A percentile compares a stretch with the other conserved stretches of the same genome.
Conservation (phyloP, 2,329 filamentous ascomycete genomes). For the Xylariomycetidae sp. region DNA sequence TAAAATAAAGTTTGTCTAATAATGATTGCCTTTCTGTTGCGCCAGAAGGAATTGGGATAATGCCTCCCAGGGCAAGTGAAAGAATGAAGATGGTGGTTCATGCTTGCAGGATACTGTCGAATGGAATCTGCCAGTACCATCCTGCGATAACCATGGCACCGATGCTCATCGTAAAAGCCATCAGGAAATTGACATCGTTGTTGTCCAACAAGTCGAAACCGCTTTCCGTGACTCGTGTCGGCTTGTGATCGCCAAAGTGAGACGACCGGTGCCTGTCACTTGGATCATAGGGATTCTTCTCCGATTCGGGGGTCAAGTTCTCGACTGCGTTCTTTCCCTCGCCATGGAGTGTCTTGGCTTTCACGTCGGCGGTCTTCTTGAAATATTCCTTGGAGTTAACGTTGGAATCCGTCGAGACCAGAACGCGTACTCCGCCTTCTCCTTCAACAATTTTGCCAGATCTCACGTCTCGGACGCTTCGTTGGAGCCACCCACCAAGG, state of each 20-base stretch:
- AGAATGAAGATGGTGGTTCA: too few relatives aligned
- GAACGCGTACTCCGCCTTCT: constrained; percentile 61
- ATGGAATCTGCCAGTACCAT: constrained; percentile 56
- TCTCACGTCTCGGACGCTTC: constrained; percentile 77
- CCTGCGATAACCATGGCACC: constrained; percentile 65
- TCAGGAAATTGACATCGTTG: constrained; percentile 90
- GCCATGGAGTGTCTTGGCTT: constrained; percentile 36
- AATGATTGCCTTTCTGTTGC: too few relatives aligned
- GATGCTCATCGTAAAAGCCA: constrained; percentile 79
- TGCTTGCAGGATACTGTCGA: constrained; percentile 36
- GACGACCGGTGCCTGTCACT: constrained; percentile 45
- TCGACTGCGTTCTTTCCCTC: constrained; percentile 41
- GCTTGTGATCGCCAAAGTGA: constrained; percentile 51
- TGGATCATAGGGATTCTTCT: constrained; percentile 41
- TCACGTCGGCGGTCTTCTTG: constrained; percentile 33
- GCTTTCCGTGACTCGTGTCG: constrained; percentile 61
- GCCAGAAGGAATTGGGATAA: too few relatives aligned
- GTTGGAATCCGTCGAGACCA: constrained; percentile 36
- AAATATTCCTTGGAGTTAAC: constrained; percentile 19
- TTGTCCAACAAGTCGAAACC: constrained; percentile 79
- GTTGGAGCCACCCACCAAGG: constrained; percentile 79
- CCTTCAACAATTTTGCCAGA: constrained; percentile 89
- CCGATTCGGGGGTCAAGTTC: constrained; percentile 24
- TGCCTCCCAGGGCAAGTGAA: too few relatives aligned
- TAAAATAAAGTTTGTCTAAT: too few relatives aligned